A percentile compares a stretch with the other conserved stretches of the same genome.
Conservation (phyloP, 2,329 filamentous ascomycete genomes). For the Aschersonia sp. region DNA sequence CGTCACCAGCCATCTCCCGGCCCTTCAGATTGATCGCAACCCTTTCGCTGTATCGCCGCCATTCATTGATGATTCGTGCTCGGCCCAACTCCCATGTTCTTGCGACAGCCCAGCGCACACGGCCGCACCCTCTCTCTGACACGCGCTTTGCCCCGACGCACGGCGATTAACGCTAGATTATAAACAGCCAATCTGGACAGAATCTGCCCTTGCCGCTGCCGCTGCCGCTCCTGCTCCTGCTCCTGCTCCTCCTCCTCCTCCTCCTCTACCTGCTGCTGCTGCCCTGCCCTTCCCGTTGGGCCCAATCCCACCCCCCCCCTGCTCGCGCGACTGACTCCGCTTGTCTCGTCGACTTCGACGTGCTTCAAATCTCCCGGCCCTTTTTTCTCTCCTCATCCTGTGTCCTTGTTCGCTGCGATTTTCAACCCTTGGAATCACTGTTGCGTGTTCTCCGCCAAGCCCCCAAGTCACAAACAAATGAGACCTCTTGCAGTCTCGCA, state of each 20-base stretch:
- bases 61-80: no score
- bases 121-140: neutral
- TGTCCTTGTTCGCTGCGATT: neutral
- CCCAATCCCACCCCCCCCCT: neutral
- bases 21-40: no score
- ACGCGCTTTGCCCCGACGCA: neutral
- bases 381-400: neutral
- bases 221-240: no score
- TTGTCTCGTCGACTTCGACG: neutral
- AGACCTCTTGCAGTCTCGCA: neutral
- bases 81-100: no score
- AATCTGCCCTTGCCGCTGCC: neutral
- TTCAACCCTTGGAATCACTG: neutral
- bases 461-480: no score
- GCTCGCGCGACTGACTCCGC: constrained; percentile 1
- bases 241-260: no score
- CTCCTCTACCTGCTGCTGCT: neutral
- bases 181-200: neutral
- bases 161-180: neutral
- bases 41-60: no score
- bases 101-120: no score
- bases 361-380: neutral
- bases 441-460: no score
- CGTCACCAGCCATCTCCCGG: no score
- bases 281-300: neutral